Conservation (phyloP, 306 rosid genomes). For the Biancaea sappan region DNA sequence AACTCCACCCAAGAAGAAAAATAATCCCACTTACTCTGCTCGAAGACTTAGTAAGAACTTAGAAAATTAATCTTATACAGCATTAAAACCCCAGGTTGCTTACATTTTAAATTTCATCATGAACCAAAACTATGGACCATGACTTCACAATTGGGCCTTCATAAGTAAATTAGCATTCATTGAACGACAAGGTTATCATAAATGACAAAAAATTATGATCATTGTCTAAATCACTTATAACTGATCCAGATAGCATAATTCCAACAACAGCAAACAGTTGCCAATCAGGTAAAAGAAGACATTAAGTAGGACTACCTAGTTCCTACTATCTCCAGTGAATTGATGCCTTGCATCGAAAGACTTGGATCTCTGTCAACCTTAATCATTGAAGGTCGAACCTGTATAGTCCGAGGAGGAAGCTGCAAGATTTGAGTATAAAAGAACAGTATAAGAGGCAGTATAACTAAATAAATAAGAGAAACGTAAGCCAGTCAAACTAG, state of each 20-base stretch:
- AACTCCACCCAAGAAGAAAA: too few relatives aligned
- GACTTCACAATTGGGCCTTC: not conserved
- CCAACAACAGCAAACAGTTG: not conserved
- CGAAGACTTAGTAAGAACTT: too few relatives aligned
- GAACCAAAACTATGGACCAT: not conserved
- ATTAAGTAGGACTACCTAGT: conserved; percentile 58
- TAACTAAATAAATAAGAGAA: not conserved
- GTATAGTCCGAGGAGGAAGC: conserved; percentile 73
- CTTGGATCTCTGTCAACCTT: conserved; percentile 54
- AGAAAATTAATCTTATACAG: not conserved
- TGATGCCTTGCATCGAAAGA: conserved; percentile 37
- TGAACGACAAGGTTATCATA: not conserved
- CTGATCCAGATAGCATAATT: conserved; percentile 3
- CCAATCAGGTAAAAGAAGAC: not conserved
- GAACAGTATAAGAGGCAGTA: not conserved
- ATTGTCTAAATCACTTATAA: not conserved
- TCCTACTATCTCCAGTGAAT: conserved; percentile 70
- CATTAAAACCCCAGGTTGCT: not conserved
- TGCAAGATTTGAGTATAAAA: conserved; percentile 36
- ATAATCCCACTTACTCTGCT: not conserved
- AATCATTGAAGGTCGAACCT: conserved; percentile 70
- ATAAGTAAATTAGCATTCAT: not conserved
- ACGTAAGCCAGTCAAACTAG: too few relatives aligned
- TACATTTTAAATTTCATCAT: not conserved
- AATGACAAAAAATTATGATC: not conserved